A percentile compares a stretch with the other conserved stretches of the same genome.
phyloP scores from a whole-genome alignment of 2,329 filamentous ascomycete genomes.

The Fusarium verrucosum region DNA sequence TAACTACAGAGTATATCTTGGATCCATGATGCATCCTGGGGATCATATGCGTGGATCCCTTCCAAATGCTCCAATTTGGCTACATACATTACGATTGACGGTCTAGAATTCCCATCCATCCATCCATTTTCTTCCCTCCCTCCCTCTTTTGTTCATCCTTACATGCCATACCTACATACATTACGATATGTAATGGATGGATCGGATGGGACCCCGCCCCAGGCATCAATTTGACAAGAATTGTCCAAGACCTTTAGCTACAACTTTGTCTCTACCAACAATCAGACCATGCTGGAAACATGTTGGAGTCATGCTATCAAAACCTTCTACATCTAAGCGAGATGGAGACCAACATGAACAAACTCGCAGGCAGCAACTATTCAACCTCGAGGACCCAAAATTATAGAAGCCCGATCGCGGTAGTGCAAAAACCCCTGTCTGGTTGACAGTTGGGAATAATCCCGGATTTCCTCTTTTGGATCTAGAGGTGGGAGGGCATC shows the following conservation, averaged over 20 bases:
- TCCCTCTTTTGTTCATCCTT: not conserved
- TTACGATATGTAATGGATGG: conserved; percentile 3
- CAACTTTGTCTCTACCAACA: not conserved
- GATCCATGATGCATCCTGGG: conserved; percentile 22
- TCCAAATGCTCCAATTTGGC: conserved; percentile 20
- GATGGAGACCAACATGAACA: not conserved
- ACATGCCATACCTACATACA: too few species aligned
- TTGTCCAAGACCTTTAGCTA: not conserved
- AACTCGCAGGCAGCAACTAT: conserved; percentile 16
- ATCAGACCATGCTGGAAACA: conserved; percentile 3
- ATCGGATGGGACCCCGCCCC: conserved; percentile 19
- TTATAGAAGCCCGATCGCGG: conserved; percentile 6
- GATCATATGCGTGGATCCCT: conserved; percentile 22
- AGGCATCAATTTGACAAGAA: conserved; percentile 30
- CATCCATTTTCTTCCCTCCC: not conserved
- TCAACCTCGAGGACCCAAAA: not conserved
- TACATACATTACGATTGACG: not conserved
- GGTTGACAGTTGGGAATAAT: conserved; percentile 8
- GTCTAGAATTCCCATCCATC: conserved; percentile 12
- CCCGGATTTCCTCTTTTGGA: conserved; percentile 33
- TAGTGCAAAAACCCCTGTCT: conserved; percentile 10
- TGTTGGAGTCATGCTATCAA: not conserved
- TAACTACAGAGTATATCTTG: too few species aligned
- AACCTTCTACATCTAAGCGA: not conserved
- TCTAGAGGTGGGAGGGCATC: conserved; percentile 11